phyloP scores from a whole-genome alignment of 2,329 filamentous ascomycete species.

The Xylaria arbuscula region DNA sequence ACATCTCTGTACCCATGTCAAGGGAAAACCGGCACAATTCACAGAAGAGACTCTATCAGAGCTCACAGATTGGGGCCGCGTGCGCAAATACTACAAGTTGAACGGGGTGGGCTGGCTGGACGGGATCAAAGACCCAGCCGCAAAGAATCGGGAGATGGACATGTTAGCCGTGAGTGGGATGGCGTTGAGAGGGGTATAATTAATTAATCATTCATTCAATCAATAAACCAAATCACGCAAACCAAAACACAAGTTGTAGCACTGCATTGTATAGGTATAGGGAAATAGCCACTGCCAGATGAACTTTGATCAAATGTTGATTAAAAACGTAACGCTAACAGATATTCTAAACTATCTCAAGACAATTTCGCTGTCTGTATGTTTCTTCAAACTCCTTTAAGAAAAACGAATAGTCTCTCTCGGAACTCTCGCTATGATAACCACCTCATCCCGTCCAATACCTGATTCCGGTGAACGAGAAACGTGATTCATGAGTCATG shows the following conservation, averaged over 20 bases:
- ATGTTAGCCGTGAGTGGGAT: conserved; percentile 78
- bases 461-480: neutral
- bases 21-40: conserved; percentile 70
- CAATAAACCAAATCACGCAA: neutral
- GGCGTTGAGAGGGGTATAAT: conserved; percentile 73
- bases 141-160: conserved; percentile 69
- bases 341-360: conserved; percentile 5
- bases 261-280: conserved; percentile 5
- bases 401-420: neutral
- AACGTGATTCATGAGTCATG: conserved; percentile 27
- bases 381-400: neutral
- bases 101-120: conserved; percentile 67
- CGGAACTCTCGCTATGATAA: conserved; percentile 7
- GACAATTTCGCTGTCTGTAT: neutral
- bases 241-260: neutral
- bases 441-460: neutral
- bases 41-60: conserved; percentile 70
- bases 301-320: neutral
- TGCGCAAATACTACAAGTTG: conserved; percentile 90
- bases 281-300: conserved; percentile 5
- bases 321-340: neutral
- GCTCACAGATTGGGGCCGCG: conserved; percentile 72
- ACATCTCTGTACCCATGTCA: conserved; percentile 71
- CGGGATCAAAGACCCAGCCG: conserved; percentile 56
- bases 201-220: neutral